Percentiles rank a stretch among this genome's conserved stretches.
These are phyloP conservation scores for Aspergillus chevalieri DNA, from an alignment of 2,329 filamentous ascomycete species.

Conservation along the genomic window DNA sequence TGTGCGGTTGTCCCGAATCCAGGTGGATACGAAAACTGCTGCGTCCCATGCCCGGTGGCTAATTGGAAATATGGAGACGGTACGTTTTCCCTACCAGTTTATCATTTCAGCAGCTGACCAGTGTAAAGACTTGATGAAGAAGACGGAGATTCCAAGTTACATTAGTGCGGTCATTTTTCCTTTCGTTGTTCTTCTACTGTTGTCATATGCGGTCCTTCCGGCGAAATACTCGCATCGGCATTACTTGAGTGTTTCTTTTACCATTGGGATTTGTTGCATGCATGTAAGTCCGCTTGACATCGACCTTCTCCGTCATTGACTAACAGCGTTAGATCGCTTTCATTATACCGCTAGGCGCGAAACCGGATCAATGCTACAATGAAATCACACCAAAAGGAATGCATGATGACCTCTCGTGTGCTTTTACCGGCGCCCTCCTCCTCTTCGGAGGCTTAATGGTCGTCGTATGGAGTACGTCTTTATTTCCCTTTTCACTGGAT, in stretches of 20 bases:
- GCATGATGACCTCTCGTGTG: conserved; percentile 73
- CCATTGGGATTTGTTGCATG: conserved; percentile 68
- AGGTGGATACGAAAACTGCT: conserved; percentile 58
- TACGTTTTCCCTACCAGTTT: conserved; percentile 21
- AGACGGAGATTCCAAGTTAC: conserved; percentile 70
- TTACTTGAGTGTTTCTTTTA: conserved; percentile 85
- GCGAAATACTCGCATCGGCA: conserved; percentile 86
- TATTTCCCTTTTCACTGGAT: background rate
- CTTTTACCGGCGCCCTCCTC: conserved; percentile 78
- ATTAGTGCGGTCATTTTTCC: conserved; percentile 69
- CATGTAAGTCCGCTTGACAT: conserved; percentile 52
- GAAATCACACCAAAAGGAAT: conserved; percentile 91
- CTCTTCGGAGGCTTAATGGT: conserved; percentile 79
- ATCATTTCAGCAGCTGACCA: background rate
- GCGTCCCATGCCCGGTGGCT: conserved; percentile 81
- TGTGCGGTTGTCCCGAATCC: conserved; percentile 45
- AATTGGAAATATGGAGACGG: conserved; percentile 64
- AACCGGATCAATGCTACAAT: conserved; percentile 78
- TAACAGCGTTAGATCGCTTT: conserved; percentile 64
- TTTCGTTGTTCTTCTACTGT: conserved; percentile 66
- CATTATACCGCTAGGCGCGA: conserved; percentile 73
- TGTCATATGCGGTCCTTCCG: conserved; percentile 74
- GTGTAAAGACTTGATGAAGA: conserved; percentile 42
- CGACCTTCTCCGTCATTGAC: conserved; percentile 1
- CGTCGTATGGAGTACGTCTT: conserved; percentile 66